A percentile compares a stretch with the other conserved stretches of the same genome.
Evolutionary conservation across 306 rosid genomes (phyloP).

Genomic region (Purshia tridentata): DNA sequence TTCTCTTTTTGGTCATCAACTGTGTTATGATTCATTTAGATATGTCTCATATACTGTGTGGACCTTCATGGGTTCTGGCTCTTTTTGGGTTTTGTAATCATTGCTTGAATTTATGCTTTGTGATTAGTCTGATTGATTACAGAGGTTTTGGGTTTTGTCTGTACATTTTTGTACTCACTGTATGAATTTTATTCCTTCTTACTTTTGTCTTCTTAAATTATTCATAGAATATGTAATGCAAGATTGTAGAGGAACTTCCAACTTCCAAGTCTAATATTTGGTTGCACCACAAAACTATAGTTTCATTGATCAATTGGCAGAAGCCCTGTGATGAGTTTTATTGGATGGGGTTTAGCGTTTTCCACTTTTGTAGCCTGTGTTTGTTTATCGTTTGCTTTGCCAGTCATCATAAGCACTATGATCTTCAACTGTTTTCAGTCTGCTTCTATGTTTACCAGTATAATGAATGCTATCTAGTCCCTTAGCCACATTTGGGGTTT

Average conservation of each 20-base stretch:
- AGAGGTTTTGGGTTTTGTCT: too few relatives aligned
- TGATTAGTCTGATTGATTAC: background rate
- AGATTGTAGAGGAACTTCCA: background rate
- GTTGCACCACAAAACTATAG: background rate
- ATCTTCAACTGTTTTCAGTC: background rate
- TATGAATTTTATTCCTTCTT: too few relatives aligned
- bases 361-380: background rate
- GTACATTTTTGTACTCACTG: too few relatives aligned
- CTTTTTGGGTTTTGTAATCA: background rate
- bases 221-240: background rate
- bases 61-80: background rate
- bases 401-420: too few relatives aligned
- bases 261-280: background rate
- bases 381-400: too few relatives aligned
- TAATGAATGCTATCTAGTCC: background rate
- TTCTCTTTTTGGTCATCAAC: background rate
- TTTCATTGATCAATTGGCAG: background rate
- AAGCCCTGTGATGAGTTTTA: background rate
- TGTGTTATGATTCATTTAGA: background rate
- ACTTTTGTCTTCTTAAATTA: too few relatives aligned
- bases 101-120: too few relatives aligned
- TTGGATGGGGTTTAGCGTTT: background rate
- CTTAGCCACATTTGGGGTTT: background rate
- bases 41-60: background rate
- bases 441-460: background rate